Evolutionary conservation across 2,329 filamentous ascomycete genomes (phyloP).

Genomic region (Sporothrix globosa): DNA sequence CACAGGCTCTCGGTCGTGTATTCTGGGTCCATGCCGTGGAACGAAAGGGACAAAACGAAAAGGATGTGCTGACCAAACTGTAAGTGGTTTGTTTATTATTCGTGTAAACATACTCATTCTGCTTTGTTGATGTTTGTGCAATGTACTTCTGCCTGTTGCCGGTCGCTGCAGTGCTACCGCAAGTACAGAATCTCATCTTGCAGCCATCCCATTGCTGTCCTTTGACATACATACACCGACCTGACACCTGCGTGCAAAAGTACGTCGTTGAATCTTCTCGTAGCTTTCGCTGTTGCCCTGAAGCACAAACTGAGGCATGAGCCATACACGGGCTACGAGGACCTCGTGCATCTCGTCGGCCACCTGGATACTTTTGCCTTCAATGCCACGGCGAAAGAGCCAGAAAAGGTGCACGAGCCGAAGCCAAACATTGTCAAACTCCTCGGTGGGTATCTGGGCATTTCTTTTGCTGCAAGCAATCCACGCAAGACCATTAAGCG

Average conservation of each 20-base stretch:
- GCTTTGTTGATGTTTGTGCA: neutral
- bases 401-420: constrained; percentile 42
- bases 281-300: constrained; percentile 68
- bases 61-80: constrained; percentile 68
- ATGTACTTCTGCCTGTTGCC: neutral
- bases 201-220: neutral
- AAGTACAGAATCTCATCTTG: constrained; percentile 27
- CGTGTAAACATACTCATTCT: neutral
- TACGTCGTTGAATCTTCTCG: constrained; percentile 68
- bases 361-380: constrained; percentile 70
- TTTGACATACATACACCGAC: neutral
- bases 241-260: constrained; percentile 35
- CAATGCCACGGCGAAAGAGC: constrained; percentile 47
- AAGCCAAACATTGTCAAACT: constrained; percentile 52
- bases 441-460: constrained; percentile 65
- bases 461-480: constrained; percentile 70
- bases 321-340: constrained; percentile 70
- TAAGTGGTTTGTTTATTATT: constrained; percentile 34
- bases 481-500: constrained; percentile 70
- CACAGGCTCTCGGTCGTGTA: constrained; percentile 70
- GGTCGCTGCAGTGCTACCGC: neutral
- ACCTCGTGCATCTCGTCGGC: constrained; percentile 63
- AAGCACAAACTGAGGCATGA: constrained; percentile 77
- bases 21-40: constrained; percentile 80
- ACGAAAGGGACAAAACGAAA: constrained; percentile 62